phyloP scores from a whole-genome alignment of 2,329 filamentous ascomycete genomes.

The Neoarthrinium moseri region DNA sequence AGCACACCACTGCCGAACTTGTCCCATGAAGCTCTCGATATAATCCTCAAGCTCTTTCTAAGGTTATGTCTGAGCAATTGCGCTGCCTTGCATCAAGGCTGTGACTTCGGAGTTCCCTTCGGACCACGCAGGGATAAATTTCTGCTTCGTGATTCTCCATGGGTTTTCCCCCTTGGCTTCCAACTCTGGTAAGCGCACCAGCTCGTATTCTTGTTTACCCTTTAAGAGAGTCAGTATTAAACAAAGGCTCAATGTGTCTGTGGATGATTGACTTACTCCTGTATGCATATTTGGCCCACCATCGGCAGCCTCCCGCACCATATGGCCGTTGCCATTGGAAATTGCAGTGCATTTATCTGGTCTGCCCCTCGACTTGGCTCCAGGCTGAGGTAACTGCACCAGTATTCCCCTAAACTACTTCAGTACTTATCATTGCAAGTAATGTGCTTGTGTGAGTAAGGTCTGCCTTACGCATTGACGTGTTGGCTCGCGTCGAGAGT shows the following conservation, averaged over 20 bases:
- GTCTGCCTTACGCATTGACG: background rate
- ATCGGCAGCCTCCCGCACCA: constrained; percentile 17
- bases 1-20: no score
- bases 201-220: constrained; percentile 24
- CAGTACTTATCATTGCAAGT: background rate
- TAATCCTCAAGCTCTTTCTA: no score
- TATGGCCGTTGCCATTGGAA: constrained; percentile 19
- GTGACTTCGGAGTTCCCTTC: constrained; percentile 21
- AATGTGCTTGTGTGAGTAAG: background rate
- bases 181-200: constrained; percentile 21
- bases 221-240: constrained; percentile 3
- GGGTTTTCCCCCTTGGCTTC: constrained; percentile 27
- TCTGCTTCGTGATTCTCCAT: constrained; percentile 27
- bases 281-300: constrained; percentile 26
- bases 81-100: constrained; percentile 5
- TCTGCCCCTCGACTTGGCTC: background rate
- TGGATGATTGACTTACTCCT: constrained; percentile 19
- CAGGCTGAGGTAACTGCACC: background rate
- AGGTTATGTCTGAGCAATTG: background rate
- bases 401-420: background rate
- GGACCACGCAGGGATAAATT: constrained; percentile 20
- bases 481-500: constrained; percentile 14
- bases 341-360: constrained; percentile 20
- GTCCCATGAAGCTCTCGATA: no score
- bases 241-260: background rate